A percentile compares a stretch with the other conserved stretches of the same genome.
Evolutionary conservation across 2,329 filamentous ascomycete species (phyloP).

Genomic region (Cercospora janseana): DNA sequence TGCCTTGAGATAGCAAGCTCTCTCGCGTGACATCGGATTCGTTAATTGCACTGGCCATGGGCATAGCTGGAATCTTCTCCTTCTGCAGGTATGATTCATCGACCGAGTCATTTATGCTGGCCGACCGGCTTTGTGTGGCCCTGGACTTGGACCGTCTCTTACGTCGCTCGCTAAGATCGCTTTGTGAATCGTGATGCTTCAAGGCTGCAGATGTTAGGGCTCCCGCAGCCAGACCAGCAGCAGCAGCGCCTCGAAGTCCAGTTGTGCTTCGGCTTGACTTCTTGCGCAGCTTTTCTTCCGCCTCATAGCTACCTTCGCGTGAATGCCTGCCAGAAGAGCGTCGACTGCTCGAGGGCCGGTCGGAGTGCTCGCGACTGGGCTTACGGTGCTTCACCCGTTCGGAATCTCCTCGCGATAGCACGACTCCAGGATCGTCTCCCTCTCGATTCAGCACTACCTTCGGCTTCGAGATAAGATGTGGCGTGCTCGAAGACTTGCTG

Average conservation of each 20-base stretch:
- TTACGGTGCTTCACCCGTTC: conserved; percentile 54
- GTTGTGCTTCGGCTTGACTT: conserved; percentile 54
- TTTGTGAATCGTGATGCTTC: conserved; percentile 63
- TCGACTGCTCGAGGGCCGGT: conserved; percentile 31
- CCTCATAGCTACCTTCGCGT: conserved; percentile 28
- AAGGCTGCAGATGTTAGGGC: conserved; percentile 62
- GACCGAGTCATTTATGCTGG: conserved; percentile 54
- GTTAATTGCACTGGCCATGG: conserved; percentile 80
- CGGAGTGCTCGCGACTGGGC: conserved; percentile 49
- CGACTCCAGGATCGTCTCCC: conserved; percentile 57
- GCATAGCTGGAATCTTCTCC: conserved; percentile 69
- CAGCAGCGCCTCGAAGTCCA: conserved; percentile 51
- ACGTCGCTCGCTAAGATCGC: conserved; percentile 49
- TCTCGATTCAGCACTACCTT: conserved; percentile 60
- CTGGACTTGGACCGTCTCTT: conserved; percentile 49
- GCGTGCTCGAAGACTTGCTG: conserved; percentile 61
- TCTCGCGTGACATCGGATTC: conserved; percentile 83
- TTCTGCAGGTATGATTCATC: conserved; percentile 50
- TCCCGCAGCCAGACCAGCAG: conserved; percentile 53
- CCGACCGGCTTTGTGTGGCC: conserved; percentile 52
- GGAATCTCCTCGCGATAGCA: conserved; percentile 56
- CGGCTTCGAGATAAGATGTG: conserved; percentile 58
- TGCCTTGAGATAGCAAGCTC: conserved; percentile 80
- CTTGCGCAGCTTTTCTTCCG: conserved; percentile 53
- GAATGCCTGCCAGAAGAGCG: conserved; percentile 32